These are phyloP conservation scores for Pleodorina starrii DNA, from an alignment of 139 green algal species.

Conservation along the genomic window DNA sequence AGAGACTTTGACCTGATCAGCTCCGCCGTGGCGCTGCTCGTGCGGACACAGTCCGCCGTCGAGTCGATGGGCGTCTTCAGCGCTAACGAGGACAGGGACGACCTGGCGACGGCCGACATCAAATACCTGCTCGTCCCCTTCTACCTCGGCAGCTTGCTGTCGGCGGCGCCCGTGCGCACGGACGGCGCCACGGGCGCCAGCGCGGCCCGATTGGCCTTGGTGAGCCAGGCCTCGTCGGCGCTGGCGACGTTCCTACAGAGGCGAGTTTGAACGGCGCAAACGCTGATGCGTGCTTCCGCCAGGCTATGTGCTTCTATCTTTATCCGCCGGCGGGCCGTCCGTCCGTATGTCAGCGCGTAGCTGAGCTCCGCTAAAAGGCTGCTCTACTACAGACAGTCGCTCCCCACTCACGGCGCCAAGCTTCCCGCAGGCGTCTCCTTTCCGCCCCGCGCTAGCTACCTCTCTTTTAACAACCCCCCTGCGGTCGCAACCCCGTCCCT, in stretches of 20 bases:
- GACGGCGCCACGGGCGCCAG: neutral
- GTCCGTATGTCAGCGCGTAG: no score
- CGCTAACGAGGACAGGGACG: constrained; percentile 72
- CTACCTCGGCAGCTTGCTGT: constrained; percentile 56
- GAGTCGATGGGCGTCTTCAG: constrained; percentile 66
- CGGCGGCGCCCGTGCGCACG: neutral
- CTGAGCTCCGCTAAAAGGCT: no score
- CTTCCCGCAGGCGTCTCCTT: no score
- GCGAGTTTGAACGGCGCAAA: no score
- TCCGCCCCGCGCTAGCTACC: no score
- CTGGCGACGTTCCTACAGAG: constrained; percentile 21
- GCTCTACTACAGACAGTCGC: no score
- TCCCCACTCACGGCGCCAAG: no score
- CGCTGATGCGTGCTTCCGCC: no score
- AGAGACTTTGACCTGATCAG: neutral
- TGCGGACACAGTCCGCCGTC: neutral
- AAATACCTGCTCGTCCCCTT: constrained; percentile 75
- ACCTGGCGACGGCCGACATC: constrained; percentile 69
- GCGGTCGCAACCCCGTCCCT: no score
- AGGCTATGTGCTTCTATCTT: no score
- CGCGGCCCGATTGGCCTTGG: neutral
- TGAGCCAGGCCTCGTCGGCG: neutral
- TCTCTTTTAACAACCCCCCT: no score
- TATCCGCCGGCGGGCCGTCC: no score
- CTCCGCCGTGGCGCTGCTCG: neutral